Percentiles rank a stretch among this genome's conserved stretches.
These are phyloP conservation scores for Logfia minima DNA, from an alignment of 129 eudicot species.

Conservation along the genomic window DNA sequence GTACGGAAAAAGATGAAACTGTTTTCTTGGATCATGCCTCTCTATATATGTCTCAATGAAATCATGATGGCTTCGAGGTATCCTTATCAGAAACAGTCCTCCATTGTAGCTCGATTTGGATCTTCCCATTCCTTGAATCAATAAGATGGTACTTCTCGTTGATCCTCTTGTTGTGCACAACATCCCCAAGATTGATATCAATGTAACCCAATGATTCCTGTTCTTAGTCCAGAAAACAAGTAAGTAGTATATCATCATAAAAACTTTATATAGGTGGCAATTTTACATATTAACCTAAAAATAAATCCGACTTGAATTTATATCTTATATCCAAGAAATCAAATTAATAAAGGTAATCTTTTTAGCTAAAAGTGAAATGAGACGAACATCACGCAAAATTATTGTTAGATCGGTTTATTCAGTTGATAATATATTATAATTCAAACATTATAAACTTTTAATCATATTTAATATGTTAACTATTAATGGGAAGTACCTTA, in stretches of 20 bases:
- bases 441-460: not conserved
- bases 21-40: slow-evolving; percentile 22
- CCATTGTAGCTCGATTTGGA: slow-evolving; percentile 92
- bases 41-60: slow-evolving; percentile 20
- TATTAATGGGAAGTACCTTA: slow-evolving; percentile 46
- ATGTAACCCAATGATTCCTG: slow-evolving; percentile 87
- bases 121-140: slow-evolving; percentile 81
- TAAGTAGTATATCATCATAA: not conserved
- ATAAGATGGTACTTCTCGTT: slow-evolving; percentile 86
- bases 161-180: slow-evolving; percentile 75
- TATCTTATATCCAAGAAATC: not conserved
- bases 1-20: not conserved
- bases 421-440: too few species aligned
- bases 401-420: too few species aligned
- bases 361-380: not conserved
- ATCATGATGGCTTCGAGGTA: not conserved
- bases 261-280: not conserved
- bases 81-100: slow-evolving; percentile 53
- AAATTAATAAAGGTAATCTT: not conserved
- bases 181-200: slow-evolving; percentile 74
- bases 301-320: not conserved
- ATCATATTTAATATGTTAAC: too few species aligned
- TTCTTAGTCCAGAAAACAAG: slow-evolving; percentile 17
- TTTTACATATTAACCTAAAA: not conserved
- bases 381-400: not conserved